Evolutionary conservation across 2,329 filamentous ascomycete species (phyloP), one percentile per base, ranked within the genome.

Genomic region (Colletotrichum graminicola): DNA sequence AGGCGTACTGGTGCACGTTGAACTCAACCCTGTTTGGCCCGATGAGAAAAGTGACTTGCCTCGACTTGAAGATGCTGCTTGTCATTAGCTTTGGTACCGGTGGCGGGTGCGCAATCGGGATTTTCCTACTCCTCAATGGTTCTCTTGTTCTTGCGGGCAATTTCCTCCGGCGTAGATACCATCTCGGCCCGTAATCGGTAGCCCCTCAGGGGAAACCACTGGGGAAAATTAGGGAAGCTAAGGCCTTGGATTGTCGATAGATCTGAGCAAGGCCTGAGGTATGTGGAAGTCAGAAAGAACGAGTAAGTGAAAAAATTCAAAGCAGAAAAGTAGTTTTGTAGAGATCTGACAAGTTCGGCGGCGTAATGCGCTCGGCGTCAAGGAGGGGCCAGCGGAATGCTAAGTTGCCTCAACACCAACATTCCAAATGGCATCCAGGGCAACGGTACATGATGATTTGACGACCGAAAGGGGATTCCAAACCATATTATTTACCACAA

Each of bases 31-130:
- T n/a, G 32, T 59, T 16, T 10, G 21, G 21, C 14, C 63, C 63
- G 32, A 66, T 47, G 5, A 66, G 39, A 21, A 66, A 66, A 14
- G 34, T 29, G 12, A 57, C 21, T 8, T 57, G 55, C 23, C 55
- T 57, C 34, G 36, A 57, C 16, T 57, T 39, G 36, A 57, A 57
- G 34, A 43, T 59, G 23, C 56, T 59, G 32, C n/a, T 23, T 10
- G 29, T 4, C 21, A 21, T 56, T 16, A 56, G 32, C 21, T 56
- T 14, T 3, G 21, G n/a, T 14, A 11, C 52, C 0, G 6, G 4
- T 12, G 16, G 5, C 3, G 11, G 18, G 3, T 8, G 11, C 18
- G 2, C 1, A n/a, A 11, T 39, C 18, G 1, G n/a, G 2, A 3
- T 23, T 4, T 14, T 23, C 52, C 2, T 14, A 55, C 52, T 55